Base-by-base conservation (phyloP, 2,329 filamentous ascomycete species). In the Colletotrichum sp. region DNA sequence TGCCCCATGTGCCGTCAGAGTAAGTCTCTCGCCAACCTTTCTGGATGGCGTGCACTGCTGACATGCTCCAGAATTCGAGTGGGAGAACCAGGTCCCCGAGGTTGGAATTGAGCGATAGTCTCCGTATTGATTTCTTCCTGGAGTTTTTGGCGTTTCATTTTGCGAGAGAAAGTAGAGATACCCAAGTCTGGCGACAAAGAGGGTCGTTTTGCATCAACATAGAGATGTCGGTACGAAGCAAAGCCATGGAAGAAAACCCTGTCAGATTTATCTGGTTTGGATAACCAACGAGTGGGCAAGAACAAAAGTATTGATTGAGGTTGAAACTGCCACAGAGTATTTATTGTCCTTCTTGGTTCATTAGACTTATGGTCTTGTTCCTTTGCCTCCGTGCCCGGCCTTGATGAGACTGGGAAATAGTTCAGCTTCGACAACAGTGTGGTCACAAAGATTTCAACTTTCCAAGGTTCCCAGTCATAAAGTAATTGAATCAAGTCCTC, bases 1-100 rank as follows among this genome's bases (percentile, higher is more conserved):
- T 99, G 97, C 83, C 97, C 97, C 32, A 98, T 99, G 97, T 99
- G 97, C 83, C 92, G 97, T 79, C 97, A 98, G 85, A 95, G 95
- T 97, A 90, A 80, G 88, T 81, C 4, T 64, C 10, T 74, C 55
- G n/a, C 25, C 43, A 7, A 64, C 30, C 4, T 18, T 12, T 27
- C 39, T 32, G 3, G 28, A 15, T 8, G n/a, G 32, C 9, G n/a
- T n/a, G n/a, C n/a, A n/a, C n/a, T n/a, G n/a, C n/a, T n/a, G n/a
- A n/a, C 62, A 52, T 22, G 6, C 18, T 27, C 28, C 68, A 87
- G 86, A 83, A 32, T 87, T 87, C 71, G 85, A 87, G 78, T 87
- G 86, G 86, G 80, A 78, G 28, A 84, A 86, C 30, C 84, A 85
- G 66, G 67, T 78, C 39, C 83, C 84, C 52, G 84, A 84, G 13